These are phyloP conservation scores for Sodiomyces alkalinus DNA, from an alignment of 2,329 filamentous ascomycete genomes.

Conservation along the genomic window DNA sequence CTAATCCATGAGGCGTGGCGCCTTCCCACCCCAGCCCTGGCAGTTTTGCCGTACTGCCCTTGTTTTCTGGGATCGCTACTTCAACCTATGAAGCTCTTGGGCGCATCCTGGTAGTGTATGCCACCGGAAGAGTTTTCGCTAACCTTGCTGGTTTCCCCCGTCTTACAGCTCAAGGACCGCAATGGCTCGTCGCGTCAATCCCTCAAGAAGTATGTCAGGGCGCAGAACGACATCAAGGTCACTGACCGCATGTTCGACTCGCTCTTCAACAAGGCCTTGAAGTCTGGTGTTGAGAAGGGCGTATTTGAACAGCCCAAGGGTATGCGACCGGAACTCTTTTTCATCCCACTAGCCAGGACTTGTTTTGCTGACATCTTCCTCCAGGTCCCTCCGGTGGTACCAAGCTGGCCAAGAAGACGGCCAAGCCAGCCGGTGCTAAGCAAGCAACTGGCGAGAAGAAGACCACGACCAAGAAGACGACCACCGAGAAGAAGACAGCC, in stretches of 20 bases:
- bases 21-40: no score
- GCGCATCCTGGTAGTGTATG: no score
- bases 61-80: no score
- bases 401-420: slow-evolving; percentile 75
- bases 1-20: not conserved
- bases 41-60: no score
- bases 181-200: slow-evolving; percentile 47
- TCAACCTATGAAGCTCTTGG: no score
- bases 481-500: slow-evolving; percentile 19
- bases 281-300: slow-evolving; percentile 71
- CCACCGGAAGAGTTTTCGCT: not conserved
- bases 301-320: slow-evolving; percentile 85
- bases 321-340: no score
- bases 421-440: slow-evolving; percentile 15
- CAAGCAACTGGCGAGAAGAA: slow-evolving; percentile 3
- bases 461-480: slow-evolving; percentile 17
- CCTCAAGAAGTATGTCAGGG: slow-evolving; percentile 39
- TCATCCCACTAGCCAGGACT: not conserved
- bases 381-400: slow-evolving; percentile 72
- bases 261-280: slow-evolving; percentile 77
- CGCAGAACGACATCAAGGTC: slow-evolving; percentile 23
- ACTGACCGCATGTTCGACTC: slow-evolving; percentile 45
- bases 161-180: slow-evolving; percentile 41
- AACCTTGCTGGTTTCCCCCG: slow-evolving; percentile 1
- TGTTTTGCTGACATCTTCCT: slow-evolving; percentile 9